phyloP scores from a whole-genome alignment of 306 rosid genomes.

The Casuarina equisetifolia region DNA sequence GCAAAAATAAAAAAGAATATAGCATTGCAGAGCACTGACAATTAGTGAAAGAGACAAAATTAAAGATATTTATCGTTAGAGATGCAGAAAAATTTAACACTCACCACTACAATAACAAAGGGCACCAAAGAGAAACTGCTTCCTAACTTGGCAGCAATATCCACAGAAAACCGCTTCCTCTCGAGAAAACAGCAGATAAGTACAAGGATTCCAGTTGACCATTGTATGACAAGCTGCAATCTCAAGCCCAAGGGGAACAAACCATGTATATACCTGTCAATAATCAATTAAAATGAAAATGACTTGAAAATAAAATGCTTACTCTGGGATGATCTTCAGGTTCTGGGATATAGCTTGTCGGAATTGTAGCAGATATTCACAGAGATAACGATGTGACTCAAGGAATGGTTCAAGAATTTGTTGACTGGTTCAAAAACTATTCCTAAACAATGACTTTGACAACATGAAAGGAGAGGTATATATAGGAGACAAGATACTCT shows the following conservation, averaged over 20 bases:
- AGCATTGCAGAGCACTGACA: not conserved
- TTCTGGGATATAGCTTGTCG: conserved; percentile 35
- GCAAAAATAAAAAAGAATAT: not conserved
- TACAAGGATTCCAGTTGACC: conserved; percentile 92
- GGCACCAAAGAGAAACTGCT: conserved; percentile 94
- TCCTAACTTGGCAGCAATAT: conserved; percentile 77
- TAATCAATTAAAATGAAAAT: conserved; percentile 71
- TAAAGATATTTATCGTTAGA: not conserved
- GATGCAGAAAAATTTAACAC: conserved; percentile 23
- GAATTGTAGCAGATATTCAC: conserved; percentile 18
- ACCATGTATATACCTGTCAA: conserved; percentile 87
- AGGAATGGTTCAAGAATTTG: conserved; percentile 19
- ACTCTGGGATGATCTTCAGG: conserved; percentile 45
- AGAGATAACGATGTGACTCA: not conserved
- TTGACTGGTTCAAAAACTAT: conserved; percentile 14
- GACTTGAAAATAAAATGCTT: conserved; percentile 65
- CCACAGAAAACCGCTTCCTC: conserved; percentile 71
- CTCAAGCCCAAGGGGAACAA: conserved; percentile 86
- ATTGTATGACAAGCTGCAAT: conserved; percentile 99
- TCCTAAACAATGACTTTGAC: not conserved
- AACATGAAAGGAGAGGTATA: not conserved
- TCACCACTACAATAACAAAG: conserved; percentile 82
- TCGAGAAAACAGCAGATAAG: conserved; percentile 81
- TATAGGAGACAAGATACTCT: not conserved
- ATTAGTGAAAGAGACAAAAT: not conserved